phyloP scores from a whole-genome alignment of 2,329 filamentous ascomycete genomes.

The Aspergillus novoparasiticus region DNA sequence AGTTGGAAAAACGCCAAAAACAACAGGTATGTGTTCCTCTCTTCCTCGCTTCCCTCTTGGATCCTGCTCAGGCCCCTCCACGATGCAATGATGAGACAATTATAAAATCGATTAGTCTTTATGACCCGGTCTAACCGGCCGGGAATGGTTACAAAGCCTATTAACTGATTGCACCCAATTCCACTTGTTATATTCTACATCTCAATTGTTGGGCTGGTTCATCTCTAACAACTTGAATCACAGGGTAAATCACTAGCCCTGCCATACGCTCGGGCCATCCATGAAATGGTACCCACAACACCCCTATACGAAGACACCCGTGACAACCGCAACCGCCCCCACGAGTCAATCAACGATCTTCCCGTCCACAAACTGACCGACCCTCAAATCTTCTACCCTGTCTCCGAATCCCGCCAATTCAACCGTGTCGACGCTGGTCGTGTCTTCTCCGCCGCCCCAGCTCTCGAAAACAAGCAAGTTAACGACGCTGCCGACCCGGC shows the following conservation, averaged over 20 bases:
- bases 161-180: constrained; percentile 26
- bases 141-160: constrained; percentile 65
- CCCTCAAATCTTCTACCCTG: constrained; percentile 63
- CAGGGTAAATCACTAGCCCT: constrained; percentile 72
- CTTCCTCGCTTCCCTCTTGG: constrained; percentile 7
- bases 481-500: constrained; percentile 35
- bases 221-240: constrained; percentile 23
- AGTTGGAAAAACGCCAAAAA: constrained; percentile 78
- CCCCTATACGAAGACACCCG: constrained; percentile 39
- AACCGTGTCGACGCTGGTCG: constrained; percentile 67
- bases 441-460: constrained; percentile 56
- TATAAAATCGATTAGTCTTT: constrained; percentile 98
- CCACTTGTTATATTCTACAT: constrained; percentile 10
- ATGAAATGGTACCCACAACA: constrained; percentile 78
- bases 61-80: constrained; percentile 9
- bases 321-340: constrained; percentile 44
- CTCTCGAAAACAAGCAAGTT: constrained; percentile 31
- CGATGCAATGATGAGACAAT: constrained; percentile 65
- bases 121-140: constrained; percentile 68
- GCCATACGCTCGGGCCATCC: constrained; percentile 75
- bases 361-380: constrained; percentile 59
- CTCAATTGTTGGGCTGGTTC: constrained; percentile 10
- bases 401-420: constrained; percentile 65
- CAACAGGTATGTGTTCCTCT: constrained; percentile 65
- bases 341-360: constrained; percentile 68